Conservation (phyloP, 106 monocot species). For the Apostasia shenzhenica region DNA sequence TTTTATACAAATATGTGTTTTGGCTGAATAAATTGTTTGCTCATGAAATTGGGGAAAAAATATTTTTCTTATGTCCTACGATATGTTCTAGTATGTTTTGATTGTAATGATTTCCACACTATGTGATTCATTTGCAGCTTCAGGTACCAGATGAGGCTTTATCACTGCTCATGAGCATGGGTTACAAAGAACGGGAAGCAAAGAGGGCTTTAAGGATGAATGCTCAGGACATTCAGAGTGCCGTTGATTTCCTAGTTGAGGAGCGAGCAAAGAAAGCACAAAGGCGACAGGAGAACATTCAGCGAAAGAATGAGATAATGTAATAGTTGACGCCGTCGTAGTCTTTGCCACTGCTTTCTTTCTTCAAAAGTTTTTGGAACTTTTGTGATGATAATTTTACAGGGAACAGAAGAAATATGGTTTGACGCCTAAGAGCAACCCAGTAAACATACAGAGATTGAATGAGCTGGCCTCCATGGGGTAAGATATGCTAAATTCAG, state of each 20-base stretch:
- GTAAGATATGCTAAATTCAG: slow-evolving; percentile 21
- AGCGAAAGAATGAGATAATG: slow-evolving; percentile 53
- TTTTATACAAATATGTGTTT: too few species aligned
- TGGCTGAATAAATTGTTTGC: too few species aligned
- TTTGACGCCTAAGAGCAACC: slow-evolving; percentile 61
- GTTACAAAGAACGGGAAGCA: slow-evolving; percentile 64
- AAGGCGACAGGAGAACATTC: slow-evolving; percentile 46
- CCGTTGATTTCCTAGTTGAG: slow-evolving; percentile 79
- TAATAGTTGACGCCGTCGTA: slow-evolving; percentile 12
- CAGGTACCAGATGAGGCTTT: slow-evolving; percentile 84
- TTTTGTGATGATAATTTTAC: background rate
- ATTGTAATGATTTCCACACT: too few species aligned
- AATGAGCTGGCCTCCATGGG: slow-evolving; percentile 69
- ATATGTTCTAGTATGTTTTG: too few species aligned
- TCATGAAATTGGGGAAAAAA: too few species aligned
- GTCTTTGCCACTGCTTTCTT: background rate
- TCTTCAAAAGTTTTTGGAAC: background rate
- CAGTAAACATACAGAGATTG: slow-evolving; percentile 60
- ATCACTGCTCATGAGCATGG: slow-evolving; percentile 80
- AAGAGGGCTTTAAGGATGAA: slow-evolving; percentile 88
- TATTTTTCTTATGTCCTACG: too few species aligned
- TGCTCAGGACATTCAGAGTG: slow-evolving; percentile 64
- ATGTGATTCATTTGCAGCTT: slow-evolving; percentile 35
- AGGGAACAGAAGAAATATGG: slow-evolving; percentile 90
- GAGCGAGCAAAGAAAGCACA: slow-evolving; percentile 55